Base-by-base conservation (phyloP, 169 alveolate species). In the Plasmodium vivax region DNA sequence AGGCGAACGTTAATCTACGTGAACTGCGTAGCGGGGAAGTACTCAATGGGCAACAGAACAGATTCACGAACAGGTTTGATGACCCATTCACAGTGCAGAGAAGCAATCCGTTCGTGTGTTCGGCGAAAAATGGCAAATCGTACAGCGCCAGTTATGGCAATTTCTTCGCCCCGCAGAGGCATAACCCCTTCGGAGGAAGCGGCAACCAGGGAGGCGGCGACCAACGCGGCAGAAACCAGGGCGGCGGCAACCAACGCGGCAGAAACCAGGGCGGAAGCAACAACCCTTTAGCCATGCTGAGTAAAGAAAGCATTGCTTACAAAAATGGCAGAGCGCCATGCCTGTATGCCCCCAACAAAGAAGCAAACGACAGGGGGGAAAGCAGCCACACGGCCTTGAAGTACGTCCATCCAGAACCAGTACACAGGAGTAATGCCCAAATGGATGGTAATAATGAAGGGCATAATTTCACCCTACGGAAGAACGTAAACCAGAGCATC, bases 41-140 rank as follows among this genome's bases (percentile, higher is more conserved):
- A 72, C 23, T 27, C 54, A 84, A 84, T 38, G 56, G 23, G 32
- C 73, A 45, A 43, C 45, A 84, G 16, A 84, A 12, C 12, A 34
- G 75, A 84, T 84, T 30, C 45, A 16, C 23, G 34, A 84, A 71
- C 54, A 84, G 19, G n/a, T 16, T 14, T 36, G 83, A 27, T 84
- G 73, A 56, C 19, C 36, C 62, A 14, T 2, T 8, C 10, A 19
- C 19, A 71, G 16, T 68, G 34, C 68, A 71, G 19, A 84, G 51
- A 14, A 43, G 56, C 54, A 84, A 56, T 16, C 16, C 41, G 30
- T 68, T 68, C 23, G 30, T 45, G 14, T 16, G 47, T 71, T 14
- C 82, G n/a, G 4, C 23, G 43, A 56, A 73, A 45, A 84, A 84
- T 72, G 41, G 36, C 10, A 23, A 12, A 72, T 38, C 34, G 27